Evolutionary conservation across 75 land plant genomes (phyloP).

Genomic region (Pinus albicaulis): DNA sequence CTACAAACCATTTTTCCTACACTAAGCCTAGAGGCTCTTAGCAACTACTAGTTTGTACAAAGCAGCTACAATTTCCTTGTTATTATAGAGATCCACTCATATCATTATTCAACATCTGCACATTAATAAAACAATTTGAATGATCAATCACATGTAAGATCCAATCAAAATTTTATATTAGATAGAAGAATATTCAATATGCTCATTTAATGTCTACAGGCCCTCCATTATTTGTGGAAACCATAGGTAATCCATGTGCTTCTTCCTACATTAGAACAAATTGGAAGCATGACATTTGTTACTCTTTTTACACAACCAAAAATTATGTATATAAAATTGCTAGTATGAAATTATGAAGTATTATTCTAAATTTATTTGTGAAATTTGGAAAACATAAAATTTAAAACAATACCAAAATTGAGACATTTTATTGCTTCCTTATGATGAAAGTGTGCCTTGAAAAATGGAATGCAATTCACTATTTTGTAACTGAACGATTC

Average conservation of each 20-base stretch:
- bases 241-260: conserved; percentile 93
- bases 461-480: no score
- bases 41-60: conserved; percentile 67
- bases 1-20: conserved; percentile 58
- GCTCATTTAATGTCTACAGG: conserved; percentile 95
- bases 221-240: conserved; percentile 97
- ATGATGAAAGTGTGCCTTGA: no score
- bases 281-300: no score
- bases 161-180: background rate
- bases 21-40: conserved; percentile 57
- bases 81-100: conserved; percentile 69
- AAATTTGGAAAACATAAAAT: no score
- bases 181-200: background rate
- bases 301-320: background rate
- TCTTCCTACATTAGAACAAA: conserved; percentile 64
- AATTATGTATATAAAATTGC: background rate
- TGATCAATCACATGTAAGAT: background rate
- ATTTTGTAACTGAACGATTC: no score
- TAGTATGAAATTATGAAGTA: no score
- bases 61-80: conserved; percentile 61
- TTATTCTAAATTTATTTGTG: no score
- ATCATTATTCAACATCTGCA: conserved; percentile 75
- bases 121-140: background rate
- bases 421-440: no score
- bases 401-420: no score